Evolutionary conservation across 306 rosid genomes (phyloP), one percentile per base, ranked within the genome.

Genomic region (Ziziphus jujuba): DNA sequence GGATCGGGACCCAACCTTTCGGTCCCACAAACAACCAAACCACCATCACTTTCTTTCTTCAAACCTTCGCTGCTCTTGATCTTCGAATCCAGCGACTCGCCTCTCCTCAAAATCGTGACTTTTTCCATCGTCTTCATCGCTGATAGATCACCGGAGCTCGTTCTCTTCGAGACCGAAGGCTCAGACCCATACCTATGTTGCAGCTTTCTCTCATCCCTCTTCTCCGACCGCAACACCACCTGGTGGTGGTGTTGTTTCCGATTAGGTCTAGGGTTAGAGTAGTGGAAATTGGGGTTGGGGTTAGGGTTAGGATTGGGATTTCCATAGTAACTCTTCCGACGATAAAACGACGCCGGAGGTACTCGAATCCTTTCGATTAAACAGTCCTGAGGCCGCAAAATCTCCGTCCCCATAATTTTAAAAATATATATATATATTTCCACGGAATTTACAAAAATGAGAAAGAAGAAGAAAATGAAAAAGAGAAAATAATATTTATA

Each of bases 41-140:
- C 71, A 0, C 66, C 86, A 2, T 76, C 82, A 5, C 75, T 84
- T 59, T 73, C 89, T 68, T 63, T 78, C 72, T 65, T 76, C 83
- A 72, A 57, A 5, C 64, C 62, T 73, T 76, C 75, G 69, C 65
- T 75, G 73, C 66, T 75, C 45, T 70, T 81, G 17, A 84, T 71
- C 63, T 63, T 73, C 5, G 95, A 89, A 59, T 92, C 96, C 9
- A 86, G 77, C 75, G 96, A 88, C 45, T 86, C 83, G 0, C 97
- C 99, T 7, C 99, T 80, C 73, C 97, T 79, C 65, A 93, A 75
- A 60, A 90, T 85, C 68, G 75, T 80, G 1, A 90, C 92, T 75
- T 82, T 93, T 74, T 88, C 97, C 86, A 72, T 73, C 61, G 59
- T 82, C 59, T 64, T 62, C 35, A 65, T 36, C 9, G 11, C 55